These are phyloP conservation scores for Marasmius fiardii DNA, from an alignment of 1,284 basidiomycete genomes.

Conservation along the genomic window DNA sequence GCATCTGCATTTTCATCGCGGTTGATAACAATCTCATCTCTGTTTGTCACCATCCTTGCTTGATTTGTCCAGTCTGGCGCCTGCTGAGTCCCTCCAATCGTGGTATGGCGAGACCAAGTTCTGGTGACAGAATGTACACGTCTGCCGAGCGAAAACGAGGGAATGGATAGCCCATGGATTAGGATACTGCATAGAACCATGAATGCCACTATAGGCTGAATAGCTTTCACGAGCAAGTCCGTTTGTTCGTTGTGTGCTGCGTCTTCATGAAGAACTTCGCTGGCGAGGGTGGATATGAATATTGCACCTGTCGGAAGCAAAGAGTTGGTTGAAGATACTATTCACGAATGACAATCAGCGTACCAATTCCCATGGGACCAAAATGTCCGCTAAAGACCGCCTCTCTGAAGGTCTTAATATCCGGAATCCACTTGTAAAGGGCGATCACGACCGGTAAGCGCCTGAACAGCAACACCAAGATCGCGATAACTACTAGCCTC, in stretches of 20 bases:
- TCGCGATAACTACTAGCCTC: conserved; percentile 79
- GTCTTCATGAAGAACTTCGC: conserved; percentile 57
- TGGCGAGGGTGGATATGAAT: conserved; percentile 89
- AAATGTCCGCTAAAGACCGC: conserved; percentile 91
- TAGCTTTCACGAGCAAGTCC: conserved; percentile 66
- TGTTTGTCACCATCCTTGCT: conserved; percentile 64
- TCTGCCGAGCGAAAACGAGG: conserved; percentile 86
- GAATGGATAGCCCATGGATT: conserved; percentile 89
- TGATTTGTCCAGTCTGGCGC: conserved; percentile 67
- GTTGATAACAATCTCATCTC: conserved; percentile 80
- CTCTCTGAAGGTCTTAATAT: conserved; percentile 87
- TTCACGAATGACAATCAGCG: no score
- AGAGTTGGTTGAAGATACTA: conserved; percentile 25
- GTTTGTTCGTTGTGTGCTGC: conserved; percentile 52
- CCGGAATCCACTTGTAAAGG: conserved; percentile 88
- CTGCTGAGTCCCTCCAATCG: conserved; percentile 7
- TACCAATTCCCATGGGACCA: conserved; percentile 87
- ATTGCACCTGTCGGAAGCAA: conserved; percentile 61
- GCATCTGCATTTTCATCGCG: conserved; percentile 57
- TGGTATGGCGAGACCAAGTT: conserved; percentile 65
- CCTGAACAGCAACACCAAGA: conserved; percentile 76
- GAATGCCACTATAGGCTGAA: conserved; percentile 90
- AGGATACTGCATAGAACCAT: conserved; percentile 88
- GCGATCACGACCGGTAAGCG: conserved; percentile 83
- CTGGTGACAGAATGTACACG: conserved; percentile 87